phyloP scores from a whole-genome alignment of 495 filamentous ascomycete species.

The Trichoderma gamsii region DNA sequence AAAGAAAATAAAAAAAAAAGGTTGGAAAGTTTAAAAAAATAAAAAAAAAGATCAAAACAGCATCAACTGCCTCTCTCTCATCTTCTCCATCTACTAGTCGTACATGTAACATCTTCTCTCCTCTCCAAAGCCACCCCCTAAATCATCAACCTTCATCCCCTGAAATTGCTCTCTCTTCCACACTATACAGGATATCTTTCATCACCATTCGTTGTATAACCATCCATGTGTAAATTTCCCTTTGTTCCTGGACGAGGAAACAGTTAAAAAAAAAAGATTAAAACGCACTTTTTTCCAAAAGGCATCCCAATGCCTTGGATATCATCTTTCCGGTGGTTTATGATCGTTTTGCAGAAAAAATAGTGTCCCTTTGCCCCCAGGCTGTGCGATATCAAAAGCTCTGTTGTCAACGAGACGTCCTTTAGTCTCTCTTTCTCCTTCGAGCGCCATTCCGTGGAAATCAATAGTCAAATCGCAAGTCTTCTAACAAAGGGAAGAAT shows the following conservation, averaged over 20 bases:
- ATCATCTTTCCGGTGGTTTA: not conserved
- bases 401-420: slow-evolving; percentile 10
- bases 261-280: slow-evolving; percentile 2
- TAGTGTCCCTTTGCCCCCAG: not conserved
- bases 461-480: not conserved
- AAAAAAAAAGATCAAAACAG: not conserved
- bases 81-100: slow-evolving; percentile 1
- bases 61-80: too few species aligned
- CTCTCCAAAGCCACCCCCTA: not conserved
- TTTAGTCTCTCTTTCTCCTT: not conserved
- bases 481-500: slow-evolving; percentile 9
- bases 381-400: slow-evolving; percentile 9
- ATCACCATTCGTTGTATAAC: slow-evolving; percentile 6
- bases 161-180: not conserved
- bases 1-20: not conserved
- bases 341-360: not conserved
- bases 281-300: slow-evolving; percentile 8
- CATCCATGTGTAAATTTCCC: slow-evolving; percentile 4
- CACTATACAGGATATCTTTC: slow-evolving; percentile 13
- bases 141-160: not conserved
- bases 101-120: not conserved
- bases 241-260: slow-evolving; percentile 2
- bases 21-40: not conserved
- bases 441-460: slow-evolving; percentile 6
- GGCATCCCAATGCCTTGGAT: not conserved